Percentiles rank a stretch among this genome's conserved stretches.
phyloP scores from a whole-genome alignment of 2,329 filamentous ascomycete species.

The Clonostachys rosea region DNA sequence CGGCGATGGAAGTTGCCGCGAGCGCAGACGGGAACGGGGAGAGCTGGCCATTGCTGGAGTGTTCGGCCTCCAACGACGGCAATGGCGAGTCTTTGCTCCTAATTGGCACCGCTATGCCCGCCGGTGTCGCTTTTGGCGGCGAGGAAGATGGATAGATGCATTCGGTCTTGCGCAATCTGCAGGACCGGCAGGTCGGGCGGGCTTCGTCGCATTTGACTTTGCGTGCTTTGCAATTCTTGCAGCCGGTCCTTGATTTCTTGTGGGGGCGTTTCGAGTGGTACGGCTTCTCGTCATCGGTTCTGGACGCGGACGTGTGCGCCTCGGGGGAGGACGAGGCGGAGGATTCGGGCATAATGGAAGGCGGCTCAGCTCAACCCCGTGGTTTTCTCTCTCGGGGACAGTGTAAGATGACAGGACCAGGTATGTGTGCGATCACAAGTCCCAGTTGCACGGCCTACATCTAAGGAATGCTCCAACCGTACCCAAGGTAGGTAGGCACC shows the following conservation, averaged over 20 bases:
- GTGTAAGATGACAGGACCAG: too few relatives aligned
- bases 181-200: constrained; percentile 43
- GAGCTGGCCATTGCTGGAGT: neutral
- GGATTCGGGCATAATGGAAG: neutral
- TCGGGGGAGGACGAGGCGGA: constrained; percentile 1
- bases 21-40: neutral
- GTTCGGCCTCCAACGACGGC: neutral
- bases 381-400: too few relatives aligned
- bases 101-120: too few relatives aligned
- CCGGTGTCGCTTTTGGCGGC: too few relatives aligned
- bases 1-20: neutral
- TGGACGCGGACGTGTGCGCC: neutral
- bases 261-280: constrained; percentile 45
- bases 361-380: too few relatives aligned
- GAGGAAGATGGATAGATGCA: constrained; percentile 36
- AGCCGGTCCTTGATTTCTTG: constrained; percentile 49
- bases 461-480: too few relatives aligned
- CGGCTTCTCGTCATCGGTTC: constrained; percentile 6
- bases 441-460: too few relatives aligned
- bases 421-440: too few relatives aligned
- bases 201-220: constrained; percentile 52
- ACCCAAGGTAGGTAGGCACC: too few relatives aligned
- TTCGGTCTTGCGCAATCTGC: constrained; percentile 37
- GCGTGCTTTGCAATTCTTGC: constrained; percentile 48
- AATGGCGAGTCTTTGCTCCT: too few relatives aligned